A percentile compares a stretch with the other conserved stretches of the same genome.
Evolutionary conservation across 768 basidiomycete genomes (phyloP).

Genomic region (Macrolepiota dolichaula): DNA sequence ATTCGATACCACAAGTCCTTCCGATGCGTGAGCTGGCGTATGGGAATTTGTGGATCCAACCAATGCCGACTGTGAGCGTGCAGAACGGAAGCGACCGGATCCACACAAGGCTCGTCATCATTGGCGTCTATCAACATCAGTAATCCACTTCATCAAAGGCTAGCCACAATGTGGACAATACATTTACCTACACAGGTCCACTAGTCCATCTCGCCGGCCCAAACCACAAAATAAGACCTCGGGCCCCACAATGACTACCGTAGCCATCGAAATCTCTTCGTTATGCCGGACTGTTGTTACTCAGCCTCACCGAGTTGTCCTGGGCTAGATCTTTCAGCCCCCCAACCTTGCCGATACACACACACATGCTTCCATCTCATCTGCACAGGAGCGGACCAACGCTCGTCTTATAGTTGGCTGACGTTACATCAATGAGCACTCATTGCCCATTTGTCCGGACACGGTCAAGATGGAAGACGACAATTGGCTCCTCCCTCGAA

Average conservation of each 20-base stretch:
- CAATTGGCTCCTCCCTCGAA: too few species aligned
- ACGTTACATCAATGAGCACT: background rate
- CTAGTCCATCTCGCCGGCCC: too few species aligned
- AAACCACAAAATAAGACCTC: too few species aligned
- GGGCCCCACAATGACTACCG: too few species aligned
- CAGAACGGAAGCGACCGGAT: background rate
- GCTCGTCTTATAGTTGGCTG: background rate
- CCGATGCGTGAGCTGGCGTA: background rate
- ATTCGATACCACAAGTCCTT: background rate
- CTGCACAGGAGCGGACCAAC: background rate
- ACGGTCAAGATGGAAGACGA: background rate
- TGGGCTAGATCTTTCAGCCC: conserved; percentile 1
- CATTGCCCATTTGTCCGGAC: too few species aligned
- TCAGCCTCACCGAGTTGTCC: background rate
- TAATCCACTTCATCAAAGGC: too few species aligned
- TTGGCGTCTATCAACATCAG: background rate
- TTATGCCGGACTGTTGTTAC: too few species aligned
- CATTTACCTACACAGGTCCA: too few species aligned
- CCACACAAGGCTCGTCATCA: background rate
- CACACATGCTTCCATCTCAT: background rate
- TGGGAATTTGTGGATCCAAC: background rate
- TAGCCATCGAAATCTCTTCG: too few species aligned
- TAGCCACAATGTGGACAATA: too few species aligned
- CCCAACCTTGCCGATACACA: background rate
- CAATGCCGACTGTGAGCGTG: background rate